Evolutionary conservation across 2,329 filamentous ascomycete genomes (phyloP), one percentile per base, ranked within the genome.

Genomic region (Venturia nashicola): DNA sequence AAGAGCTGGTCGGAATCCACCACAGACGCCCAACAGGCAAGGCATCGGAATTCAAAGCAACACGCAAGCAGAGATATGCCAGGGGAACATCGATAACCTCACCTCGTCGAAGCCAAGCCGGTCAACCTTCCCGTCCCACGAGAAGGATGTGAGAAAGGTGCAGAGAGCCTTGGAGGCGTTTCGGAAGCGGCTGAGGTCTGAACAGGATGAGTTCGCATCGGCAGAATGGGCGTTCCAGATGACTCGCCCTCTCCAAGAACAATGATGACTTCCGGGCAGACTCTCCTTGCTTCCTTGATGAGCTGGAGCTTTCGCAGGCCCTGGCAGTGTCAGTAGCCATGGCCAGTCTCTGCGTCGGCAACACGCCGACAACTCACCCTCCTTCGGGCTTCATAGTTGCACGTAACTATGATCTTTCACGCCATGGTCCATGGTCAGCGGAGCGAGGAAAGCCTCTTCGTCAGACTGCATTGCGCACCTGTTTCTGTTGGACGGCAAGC

Each of bases 81-180:
- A 32, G 39, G 23, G 18, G 48, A 54, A 54, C 3, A 32, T 12
- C 14, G 3, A 18, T 36, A 59, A 18, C 34, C 79, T 78, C 61
- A 96, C 87, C 79, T 97, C 94, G 72, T 97, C 94, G 67, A 97
- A 90, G 0, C 94, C 93, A 36, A 97, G 77, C 27, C 88, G 83
- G 76, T 97, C 92, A 1, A 87, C 86, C 66, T 85, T 88, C 42
- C 79, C 80, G 67, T 86, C 90, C 91, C 91, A 97, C 0, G 89
- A 87, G 70, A 88, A 87, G 18, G 80, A 78, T 65, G 84, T 83
- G 62, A 97, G 78, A 68, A 92, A 88, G 40, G 80, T 77, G 75
- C 90, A 95, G 3, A 96, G 80, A 55, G 80, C 79, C 76, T 97
- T 97, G 65, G 91, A 96, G 32, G 83, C 88, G 79, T 96, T 86